Percentiles rank a stretch among this genome's conserved stretches.
These are phyloP conservation scores for Aspergillus sp. DNA, from an alignment of 2,329 filamentous ascomycete genomes.

Conservation along the genomic window DNA sequence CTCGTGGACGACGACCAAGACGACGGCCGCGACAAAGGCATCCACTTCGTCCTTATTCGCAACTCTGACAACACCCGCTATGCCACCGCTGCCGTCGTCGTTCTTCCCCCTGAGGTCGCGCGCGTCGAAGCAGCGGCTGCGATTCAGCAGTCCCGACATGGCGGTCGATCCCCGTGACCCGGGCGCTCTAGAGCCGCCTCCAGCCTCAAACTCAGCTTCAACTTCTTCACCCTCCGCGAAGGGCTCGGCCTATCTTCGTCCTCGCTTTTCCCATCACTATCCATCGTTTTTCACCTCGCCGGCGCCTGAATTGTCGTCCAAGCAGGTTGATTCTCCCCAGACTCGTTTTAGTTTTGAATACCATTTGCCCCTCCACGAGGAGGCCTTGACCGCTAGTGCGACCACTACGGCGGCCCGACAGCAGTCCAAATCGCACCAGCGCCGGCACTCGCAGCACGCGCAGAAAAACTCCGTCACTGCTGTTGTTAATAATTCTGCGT, in stretches of 20 bases:
- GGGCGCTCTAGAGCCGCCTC: constrained; percentile 15
- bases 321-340: constrained; percentile 1
- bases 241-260: neutral
- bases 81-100: too few species aligned
- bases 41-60: too few species aligned
- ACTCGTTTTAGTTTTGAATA: constrained; percentile 18
- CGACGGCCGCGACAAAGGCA: too few species aligned
- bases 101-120: too few species aligned
- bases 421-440: constrained; percentile 43
- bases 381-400: constrained; percentile 14
- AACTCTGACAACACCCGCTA: too few species aligned
- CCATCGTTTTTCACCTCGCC: constrained; percentile 9
- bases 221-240: constrained; percentile 9
- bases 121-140: too few species aligned
- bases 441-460: constrained; percentile 27
- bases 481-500: too few species aligned
- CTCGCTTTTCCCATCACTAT: constrained; percentile 3
- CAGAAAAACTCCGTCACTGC: too few species aligned
- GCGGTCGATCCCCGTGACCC: constrained; percentile 23
- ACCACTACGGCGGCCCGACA: constrained; percentile 44
- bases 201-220: constrained; percentile 1
- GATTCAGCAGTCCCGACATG: neutral
- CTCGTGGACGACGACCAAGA: too few species aligned
- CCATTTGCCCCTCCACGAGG: constrained; percentile 13
- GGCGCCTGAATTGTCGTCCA: too few species aligned